Evolutionary conservation across 805 yeast genomes (phyloP).

Genomic region (Crinitomyces ghanaensis): DNA sequence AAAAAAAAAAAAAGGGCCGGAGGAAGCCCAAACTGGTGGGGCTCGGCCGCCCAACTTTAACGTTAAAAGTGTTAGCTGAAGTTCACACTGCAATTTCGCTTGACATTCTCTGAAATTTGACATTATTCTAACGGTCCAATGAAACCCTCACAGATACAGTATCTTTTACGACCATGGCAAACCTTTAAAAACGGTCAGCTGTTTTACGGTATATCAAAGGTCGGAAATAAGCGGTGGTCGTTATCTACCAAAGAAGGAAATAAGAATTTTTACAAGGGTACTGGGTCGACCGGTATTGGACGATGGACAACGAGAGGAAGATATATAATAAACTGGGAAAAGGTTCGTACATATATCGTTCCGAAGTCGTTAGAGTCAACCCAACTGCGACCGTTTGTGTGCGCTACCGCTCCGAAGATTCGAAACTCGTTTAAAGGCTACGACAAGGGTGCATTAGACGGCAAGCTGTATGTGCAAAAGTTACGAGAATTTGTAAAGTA

Average conservation of each 20-base stretch:
- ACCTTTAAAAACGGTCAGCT: conserved; percentile 71
- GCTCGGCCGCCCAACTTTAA: too few species aligned
- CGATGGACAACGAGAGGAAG: conserved; percentile 59
- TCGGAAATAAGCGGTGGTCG: conserved; percentile 71
- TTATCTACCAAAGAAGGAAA: conserved; percentile 90
- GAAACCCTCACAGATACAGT: conserved; percentile 28
- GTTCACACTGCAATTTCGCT: too few species aligned
- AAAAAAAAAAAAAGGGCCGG: too few species aligned
- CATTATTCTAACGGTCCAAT: too few species aligned
- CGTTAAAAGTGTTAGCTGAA: too few species aligned
- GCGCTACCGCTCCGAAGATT: conserved; percentile 60
- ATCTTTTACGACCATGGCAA: conserved; percentile 80
- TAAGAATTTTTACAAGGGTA: conserved; percentile 90
- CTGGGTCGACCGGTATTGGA: conserved; percentile 91
- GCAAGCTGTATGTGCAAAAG: conserved; percentile 59
- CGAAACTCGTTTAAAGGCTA: conserved; percentile 61
- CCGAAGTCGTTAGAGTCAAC: conserved; percentile 38
- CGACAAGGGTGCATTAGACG: conserved; percentile 58
- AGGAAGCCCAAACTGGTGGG: too few species aligned
- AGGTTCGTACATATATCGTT: conserved; percentile 82
- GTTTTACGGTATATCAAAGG: conserved; percentile 67
- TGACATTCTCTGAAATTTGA: too few species aligned
- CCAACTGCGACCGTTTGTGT: conserved; percentile 62
- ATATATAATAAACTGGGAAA: conserved; percentile 68
- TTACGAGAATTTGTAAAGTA: conserved; percentile 63